These are phyloP conservation scores for Juncus inflexus DNA, from an alignment of 176 grass and related monocot species.

Conservation along the genomic window DNA sequence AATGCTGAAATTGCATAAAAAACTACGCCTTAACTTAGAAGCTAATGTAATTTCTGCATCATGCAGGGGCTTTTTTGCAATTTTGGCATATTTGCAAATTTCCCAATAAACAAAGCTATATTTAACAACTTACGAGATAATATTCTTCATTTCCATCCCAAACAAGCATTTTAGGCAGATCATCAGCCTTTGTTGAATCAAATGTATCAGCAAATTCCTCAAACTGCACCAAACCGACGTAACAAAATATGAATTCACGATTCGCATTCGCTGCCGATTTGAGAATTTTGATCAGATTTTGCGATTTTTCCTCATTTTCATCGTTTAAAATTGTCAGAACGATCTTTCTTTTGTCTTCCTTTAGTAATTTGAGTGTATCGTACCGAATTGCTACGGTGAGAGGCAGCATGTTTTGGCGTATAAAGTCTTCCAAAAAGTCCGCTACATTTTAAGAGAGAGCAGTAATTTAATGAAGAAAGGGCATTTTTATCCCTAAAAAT, in stretches of 20 bases:
- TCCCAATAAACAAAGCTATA: background rate
- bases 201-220: slow-evolving; percentile 71
- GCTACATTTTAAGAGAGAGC: slow-evolving; percentile 35
- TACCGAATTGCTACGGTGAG: slow-evolving; percentile 51
- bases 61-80: background rate
- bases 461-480: slow-evolving; percentile 11
- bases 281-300: slow-evolving; percentile 56
- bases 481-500: background rate
- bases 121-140: slow-evolving; percentile 56
- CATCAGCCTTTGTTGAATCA: slow-evolving; percentile 44
- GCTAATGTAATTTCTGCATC: background rate
- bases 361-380: slow-evolving; percentile 67
- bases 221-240: slow-evolving; percentile 78
- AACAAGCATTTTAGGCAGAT: slow-evolving; percentile 67
- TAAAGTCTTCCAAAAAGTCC: slow-evolving; percentile 78
- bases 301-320: slow-evolving; percentile 51
- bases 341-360: slow-evolving; percentile 78
- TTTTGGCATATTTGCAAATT: background rate
- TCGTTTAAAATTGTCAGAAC: slow-evolving; percentile 70
- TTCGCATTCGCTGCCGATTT: slow-evolving; percentile 78
- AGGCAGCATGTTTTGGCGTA: slow-evolving; percentile 74
- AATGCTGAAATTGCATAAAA: no score
- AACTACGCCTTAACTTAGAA: no score
- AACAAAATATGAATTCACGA: slow-evolving; percentile 83
- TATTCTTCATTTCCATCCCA: slow-evolving; percentile 89